Conservation (phyloP, 257 asterid genomes). For the Nyctanthes arbortristis region DNA sequence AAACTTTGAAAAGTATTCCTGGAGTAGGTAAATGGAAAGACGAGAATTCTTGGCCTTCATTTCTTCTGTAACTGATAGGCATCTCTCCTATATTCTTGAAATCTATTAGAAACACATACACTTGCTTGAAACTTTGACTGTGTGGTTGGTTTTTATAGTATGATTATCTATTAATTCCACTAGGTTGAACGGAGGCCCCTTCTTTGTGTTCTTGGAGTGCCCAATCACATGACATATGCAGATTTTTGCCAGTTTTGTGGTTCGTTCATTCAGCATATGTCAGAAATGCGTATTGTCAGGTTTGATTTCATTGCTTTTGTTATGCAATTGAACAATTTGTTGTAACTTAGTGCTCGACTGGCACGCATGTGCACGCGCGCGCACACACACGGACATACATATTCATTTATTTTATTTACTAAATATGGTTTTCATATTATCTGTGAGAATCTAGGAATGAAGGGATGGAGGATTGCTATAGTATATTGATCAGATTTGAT, state of each 20-base stretch:
- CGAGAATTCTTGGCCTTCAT: not conserved
- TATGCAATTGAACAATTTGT: not conserved
- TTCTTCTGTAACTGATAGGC: not conserved
- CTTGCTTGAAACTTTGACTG: not conserved
- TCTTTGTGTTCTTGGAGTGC: conserved; percentile 84
- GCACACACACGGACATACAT: too few species aligned
- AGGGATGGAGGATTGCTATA: conserved; percentile 76
- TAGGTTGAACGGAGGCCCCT: conserved; percentile 88
- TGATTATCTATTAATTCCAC: conserved; percentile 13
- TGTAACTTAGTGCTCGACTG: not conserved
- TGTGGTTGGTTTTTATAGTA: conserved; percentile 8
- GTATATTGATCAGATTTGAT: conserved; percentile 78
- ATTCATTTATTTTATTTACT: too few species aligned
- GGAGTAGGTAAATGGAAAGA: not conserved
- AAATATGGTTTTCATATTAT: conserved; percentile 21
- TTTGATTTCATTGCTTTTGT: conserved; percentile 24
- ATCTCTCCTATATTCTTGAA: not conserved
- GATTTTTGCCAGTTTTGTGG: conserved; percentile 96
- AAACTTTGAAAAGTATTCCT: not conserved
- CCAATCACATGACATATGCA: conserved; percentile 94
- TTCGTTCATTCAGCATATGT: conserved; percentile 77
- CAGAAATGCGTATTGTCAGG: conserved; percentile 97
- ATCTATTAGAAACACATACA: not conserved
- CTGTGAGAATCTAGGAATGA: conserved; percentile 59
- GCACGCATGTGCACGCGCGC: too few species aligned